These are phyloP conservation scores for Leccinum fibrillosum DNA, from an alignment of 768 basidiomycete genomes.

Conservation along the genomic window DNA sequence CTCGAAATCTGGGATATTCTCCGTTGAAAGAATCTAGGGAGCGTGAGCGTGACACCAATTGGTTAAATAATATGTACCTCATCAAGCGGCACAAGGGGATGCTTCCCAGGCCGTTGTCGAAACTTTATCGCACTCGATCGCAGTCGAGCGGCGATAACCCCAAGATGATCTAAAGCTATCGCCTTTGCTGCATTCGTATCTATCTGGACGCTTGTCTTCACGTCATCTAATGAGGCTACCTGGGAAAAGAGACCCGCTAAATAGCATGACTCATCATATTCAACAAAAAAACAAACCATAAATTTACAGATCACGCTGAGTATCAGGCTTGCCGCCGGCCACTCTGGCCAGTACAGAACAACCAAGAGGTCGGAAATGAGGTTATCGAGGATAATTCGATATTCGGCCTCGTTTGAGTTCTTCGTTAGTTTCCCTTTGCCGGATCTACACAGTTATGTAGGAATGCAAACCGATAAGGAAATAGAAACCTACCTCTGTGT, in stretches of 20 bases:
- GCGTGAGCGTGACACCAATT: background rate
- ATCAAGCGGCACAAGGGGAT: slow-evolving; percentile 56
- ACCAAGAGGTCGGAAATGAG: slow-evolving; percentile 83
- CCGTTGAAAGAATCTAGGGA: slow-evolving; percentile 49
- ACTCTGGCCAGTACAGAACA: slow-evolving; percentile 94
- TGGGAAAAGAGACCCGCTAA: slow-evolving; percentile 25
- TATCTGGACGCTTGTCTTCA: slow-evolving; percentile 56
- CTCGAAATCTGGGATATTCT: slow-evolving; percentile 52
- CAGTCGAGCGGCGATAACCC: slow-evolving; percentile 84
- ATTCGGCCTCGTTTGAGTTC: slow-evolving; percentile 91
- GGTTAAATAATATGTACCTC: slow-evolving; percentile 46
- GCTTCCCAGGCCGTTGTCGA: slow-evolving; percentile 32
- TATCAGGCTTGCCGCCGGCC: slow-evolving; percentile 88
- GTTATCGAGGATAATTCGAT: slow-evolving; percentile 88
- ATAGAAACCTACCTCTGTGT: slow-evolving; percentile 51
- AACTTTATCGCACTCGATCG: slow-evolving; percentile 51
- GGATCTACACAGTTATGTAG: slow-evolving; percentile 44
- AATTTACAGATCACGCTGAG: slow-evolving; percentile 77
- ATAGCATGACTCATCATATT: background rate
- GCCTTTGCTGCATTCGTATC: slow-evolving; percentile 87
- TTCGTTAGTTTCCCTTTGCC: slow-evolving; percentile 87
- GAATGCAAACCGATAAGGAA: background rate
- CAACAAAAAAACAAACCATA: slow-evolving; percentile 55
- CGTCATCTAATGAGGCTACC: slow-evolving; percentile 82
- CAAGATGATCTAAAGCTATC: slow-evolving; percentile 90